Evolutionary conservation across 352 stramenopile species (phyloP).

Genomic region (Pythium coloratum): DNA sequence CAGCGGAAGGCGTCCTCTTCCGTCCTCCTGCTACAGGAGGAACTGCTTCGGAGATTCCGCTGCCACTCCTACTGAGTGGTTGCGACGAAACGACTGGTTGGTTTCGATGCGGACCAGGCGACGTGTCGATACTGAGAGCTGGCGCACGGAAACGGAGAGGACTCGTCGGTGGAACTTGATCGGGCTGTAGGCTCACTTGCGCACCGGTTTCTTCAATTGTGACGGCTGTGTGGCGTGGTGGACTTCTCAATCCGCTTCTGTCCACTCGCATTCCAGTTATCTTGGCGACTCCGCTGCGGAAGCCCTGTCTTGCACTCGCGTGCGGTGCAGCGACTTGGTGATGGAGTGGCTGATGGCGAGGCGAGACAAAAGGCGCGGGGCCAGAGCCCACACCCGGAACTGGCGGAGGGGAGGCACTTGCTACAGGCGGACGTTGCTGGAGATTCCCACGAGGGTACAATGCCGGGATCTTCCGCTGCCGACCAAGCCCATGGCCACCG

Average conservation of each 20-base stretch:
- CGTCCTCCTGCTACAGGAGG: neutral
- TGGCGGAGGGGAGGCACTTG: neutral
- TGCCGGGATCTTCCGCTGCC: neutral
- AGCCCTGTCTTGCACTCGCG: neutral
- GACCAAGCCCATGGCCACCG: neutral
- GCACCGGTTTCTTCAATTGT: neutral
- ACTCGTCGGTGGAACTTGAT: neutral
- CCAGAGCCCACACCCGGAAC: neutral
- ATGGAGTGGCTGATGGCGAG: neutral
- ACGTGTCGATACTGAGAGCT: slow-evolving; percentile 19
- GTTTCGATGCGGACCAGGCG: slow-evolving; percentile 3
- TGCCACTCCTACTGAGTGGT: neutral
- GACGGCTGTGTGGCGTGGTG: neutral
- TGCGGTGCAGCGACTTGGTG: neutral
- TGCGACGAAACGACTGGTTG: neutral
- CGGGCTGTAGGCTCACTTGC: neutral
- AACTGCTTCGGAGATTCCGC: neutral
- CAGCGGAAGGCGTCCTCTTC: neutral
- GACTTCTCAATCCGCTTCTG: neutral
- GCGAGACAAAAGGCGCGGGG: neutral
- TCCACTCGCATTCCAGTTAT: neutral
- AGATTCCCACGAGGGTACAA: neutral
- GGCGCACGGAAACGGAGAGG: slow-evolving; percentile 7
- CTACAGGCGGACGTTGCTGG: neutral
- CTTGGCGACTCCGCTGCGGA: neutral